Base-by-base conservation (phyloP, 305 asterid genomes). In the Andrographis paniculata region DNA sequence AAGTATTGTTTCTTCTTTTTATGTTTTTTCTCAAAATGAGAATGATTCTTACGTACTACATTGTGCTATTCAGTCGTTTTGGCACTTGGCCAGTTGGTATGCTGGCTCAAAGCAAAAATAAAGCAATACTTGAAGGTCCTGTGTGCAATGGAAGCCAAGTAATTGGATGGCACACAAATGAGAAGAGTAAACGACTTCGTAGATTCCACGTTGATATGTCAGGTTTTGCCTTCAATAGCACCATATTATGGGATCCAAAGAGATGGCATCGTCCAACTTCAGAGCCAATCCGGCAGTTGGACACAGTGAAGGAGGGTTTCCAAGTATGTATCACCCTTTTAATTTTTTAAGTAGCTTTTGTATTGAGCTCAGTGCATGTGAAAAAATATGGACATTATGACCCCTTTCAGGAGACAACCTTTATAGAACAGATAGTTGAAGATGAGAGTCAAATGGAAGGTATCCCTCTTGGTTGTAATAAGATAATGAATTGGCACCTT, bases 81-180 rank as follows among this genome's bases (percentile, higher is more conserved):
- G 99, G 99, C 66, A 79, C 95, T 45, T 91, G 99, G 99, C 96
- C 96, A 31, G 95, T 87, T 54, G 93, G 87, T 56, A 83, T 91
- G 99, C 67, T 91, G 49, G 87, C 83, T 13, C 95, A 80, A 65
- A 80, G 89, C 75, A 79, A 79, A 75, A 81, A 72, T 51, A 91
- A 91, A 64, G 94, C 80, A 1, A 74, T 74, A 38, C 60, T 91
- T 36, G 96, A 87, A 77, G 99, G 99, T 48, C 95, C 99, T n/a
- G 80, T 87, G 17, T 91, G 96, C 65, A 78, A 79, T 73, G 93
- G 96, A 63, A 80, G 81, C 65, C 77, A 55, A 75, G 93, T 91
- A 43, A 72, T 79, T 39, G 99, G 99, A 56, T 91, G 99, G 96
- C 96, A 91, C 74, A 83, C 99, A 18, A 87, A 91, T 67, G 94